A percentile compares a stretch with the other conserved stretches of the same genome.
Conservation (phyloP, 208 protist species). For the Acanthamoeba culbertsoni region DNA sequence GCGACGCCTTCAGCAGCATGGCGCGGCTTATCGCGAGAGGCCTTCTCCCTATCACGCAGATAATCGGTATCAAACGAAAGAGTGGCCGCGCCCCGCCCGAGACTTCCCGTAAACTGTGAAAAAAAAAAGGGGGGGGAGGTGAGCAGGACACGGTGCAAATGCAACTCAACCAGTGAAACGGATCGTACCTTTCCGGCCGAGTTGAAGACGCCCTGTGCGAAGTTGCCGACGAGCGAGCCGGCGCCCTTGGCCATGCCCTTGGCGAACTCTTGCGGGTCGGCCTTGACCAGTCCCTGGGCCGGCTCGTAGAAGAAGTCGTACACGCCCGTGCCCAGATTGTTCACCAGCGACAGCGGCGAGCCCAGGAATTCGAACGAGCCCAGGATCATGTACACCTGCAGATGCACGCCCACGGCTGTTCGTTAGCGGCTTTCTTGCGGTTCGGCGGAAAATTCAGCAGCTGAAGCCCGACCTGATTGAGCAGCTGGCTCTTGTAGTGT, state of each 20-base stretch:
- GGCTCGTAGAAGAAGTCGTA: slow-evolving; percentile 78
- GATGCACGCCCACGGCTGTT: no score
- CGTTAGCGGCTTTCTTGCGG: no score
- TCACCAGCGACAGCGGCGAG: slow-evolving; percentile 69
- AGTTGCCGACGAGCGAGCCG: slow-evolving; percentile 60
- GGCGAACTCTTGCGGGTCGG: slow-evolving; percentile 65
- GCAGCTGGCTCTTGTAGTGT: slow-evolving; percentile 39
- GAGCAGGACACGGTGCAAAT: not conserved
- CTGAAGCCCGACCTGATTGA: slow-evolving; percentile 16
- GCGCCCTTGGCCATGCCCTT: slow-evolving; percentile 69
- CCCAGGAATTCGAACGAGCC: slow-evolving; percentile 72
- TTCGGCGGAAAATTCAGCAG: not conserved
- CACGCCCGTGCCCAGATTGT: slow-evolving; percentile 71
- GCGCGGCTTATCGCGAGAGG: not conserved
- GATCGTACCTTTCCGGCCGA: slow-evolving; percentile 62
- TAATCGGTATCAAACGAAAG: slow-evolving; percentile 57
- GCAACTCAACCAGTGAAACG: not conserved
- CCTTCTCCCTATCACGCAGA: slow-evolving; percentile 23
- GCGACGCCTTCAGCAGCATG: slow-evolving; percentile 33
- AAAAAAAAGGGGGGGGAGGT: not conserved
- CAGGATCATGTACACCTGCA: slow-evolving; percentile 50
- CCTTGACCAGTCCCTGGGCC: slow-evolving; percentile 54
- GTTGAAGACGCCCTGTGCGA: slow-evolving; percentile 63
- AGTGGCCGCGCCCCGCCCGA: slow-evolving; percentile 5
- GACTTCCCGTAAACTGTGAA: not conserved